Evolutionary conservation across 495 filamentous ascomycete species (phyloP), one percentile per base, ranked within the genome.

Genomic region (Pseudevernia furfuracea): DNA sequence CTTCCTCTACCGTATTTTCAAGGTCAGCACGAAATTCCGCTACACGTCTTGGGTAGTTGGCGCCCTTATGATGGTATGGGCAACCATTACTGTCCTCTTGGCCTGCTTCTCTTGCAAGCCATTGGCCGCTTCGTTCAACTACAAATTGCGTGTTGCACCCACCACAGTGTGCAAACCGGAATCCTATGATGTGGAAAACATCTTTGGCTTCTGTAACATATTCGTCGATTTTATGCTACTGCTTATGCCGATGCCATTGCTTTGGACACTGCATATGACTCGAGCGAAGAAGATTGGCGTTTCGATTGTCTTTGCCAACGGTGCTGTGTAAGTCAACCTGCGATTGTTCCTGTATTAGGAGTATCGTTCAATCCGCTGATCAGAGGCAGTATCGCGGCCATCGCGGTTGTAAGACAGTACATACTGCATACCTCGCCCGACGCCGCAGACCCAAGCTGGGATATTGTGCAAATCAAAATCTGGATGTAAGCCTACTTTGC

Each of bases 1-100:
- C 12, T 62, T 66, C n/a, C 28, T 57, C 7, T 61, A 66, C 41
- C 64, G 64, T 1, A 66, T 66, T 1, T 66, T 66, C 49, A 6
- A 34, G 15, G 25, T 66, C 44, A 39, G 32, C 9, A 7, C 25
- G 5, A 66, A n/a, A 30, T 66, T 66, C 48, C 44, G 59, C 34
- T 19, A n/a, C 12, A n/a, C 32, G 4, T 58, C 43, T 4, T 57
- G 58, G 64, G 37, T 34, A 0, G 7, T 66, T 7, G 58, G 41
- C 34, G 48, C 37, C 9, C n/a, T 66, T 44, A 39, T 66, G 19
- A 9, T n/a, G 11, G n/a, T 61, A 0, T 61, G 44, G 58, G 25
- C 39, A 0, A 0, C 36, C 23, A 2, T 52, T 1, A 28, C 25
- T 3, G 43, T 55, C 12, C 59, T 66, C 34, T 19, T 62, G 58